Base-by-base conservation (phyloP, 2,329 filamentous ascomycete genomes). In the Xylariales sp. region DNA sequence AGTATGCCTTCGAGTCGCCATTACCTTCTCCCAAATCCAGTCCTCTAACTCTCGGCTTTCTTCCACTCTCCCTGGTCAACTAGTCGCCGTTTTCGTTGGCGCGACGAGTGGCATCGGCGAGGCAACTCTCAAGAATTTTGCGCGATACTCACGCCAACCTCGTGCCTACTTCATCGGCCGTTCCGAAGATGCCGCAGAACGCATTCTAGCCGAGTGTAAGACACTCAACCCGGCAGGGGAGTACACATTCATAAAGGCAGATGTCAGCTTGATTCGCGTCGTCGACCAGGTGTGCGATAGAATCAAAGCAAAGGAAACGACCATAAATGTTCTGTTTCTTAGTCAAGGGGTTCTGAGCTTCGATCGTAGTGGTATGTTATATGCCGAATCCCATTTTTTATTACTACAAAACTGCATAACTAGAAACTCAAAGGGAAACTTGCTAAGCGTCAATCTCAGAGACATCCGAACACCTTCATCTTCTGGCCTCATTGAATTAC, bases 241-340 rank as follows among this genome's bases (percentile, higher is more conserved):
- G 7, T 70, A 67, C 44, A 60, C 51, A n/a, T 76, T 75, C 52
- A 53, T 73, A 14, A 50, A 60, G 29, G 59, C 59, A n/a, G 70
- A 77, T 45, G 57, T 71, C 3, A 64, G 64, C 21, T 57, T 75
- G 27, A 50, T 78, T n/a, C 55, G 52, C 12, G 66, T 64, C 18
- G 71, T 76, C 3, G 73, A 77, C 47, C 55, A 63, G 5, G 63
- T 69, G 2, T 77, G 73, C 53, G 57, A 60, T 5, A 64, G 76
- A 38, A 74, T 82, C 43, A 61, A 59, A 44, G 51, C 56, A 21
- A 70, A 68, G 45, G 76, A 80, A 51, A 56, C 60, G 27, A 64
- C 64, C 19, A 65, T 82, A 44, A 78, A 81, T 52, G 54, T 79
- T 3, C 56, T 81, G 0, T 74, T 79, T 31, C 15, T 38, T 5